Evolutionary conservation across 257 asterid genomes (phyloP), one percentile per base, ranked within the genome.

Genomic region (Solanum dulcamara): DNA sequence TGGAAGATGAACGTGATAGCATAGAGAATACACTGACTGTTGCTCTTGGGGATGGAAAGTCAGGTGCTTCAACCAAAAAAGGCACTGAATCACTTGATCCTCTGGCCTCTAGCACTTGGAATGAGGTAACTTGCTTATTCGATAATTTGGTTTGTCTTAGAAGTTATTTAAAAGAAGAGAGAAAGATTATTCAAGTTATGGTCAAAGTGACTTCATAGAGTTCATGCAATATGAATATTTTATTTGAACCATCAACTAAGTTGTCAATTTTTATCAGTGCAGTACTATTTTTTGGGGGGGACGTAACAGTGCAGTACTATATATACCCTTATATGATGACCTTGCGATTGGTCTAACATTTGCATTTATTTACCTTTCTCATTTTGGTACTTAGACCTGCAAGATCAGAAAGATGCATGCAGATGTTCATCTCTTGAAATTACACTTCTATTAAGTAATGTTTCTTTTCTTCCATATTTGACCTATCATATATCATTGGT

Each of bases 31-130:
- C 94, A 51, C 87, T 96, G 81, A 24, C 92, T 81, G 91, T 94
- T 84, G 97, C 97, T 84, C 92, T 96, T 79, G 88, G 91, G 90
- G 97, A 93, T 84, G 91, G 94, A 35, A 91, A 90, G 88, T 80
- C 91, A 86, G 88, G 90, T 74, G 86, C 92, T 70, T 86, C 97
- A 86, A 86, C 91, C 85, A 94, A 88, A 83, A 94, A 85, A 87
- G 89, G 93, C 89, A 68, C 84, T 75, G 46, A 88, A 3, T 87
- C 92, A 44, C 60, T 86, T 70, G 99, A 96, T 84, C 92, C 97
- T 86, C 98, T 95, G 70, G 98, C 98, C 86, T 93, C 97, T 33
- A 94, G 97, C 92, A 90, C 92, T 86, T 96, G 99, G 99, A 94
- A 92, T 70, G 90, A 91, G 97, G 99, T 96, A 90, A 48, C 85